Base-by-base conservation (phyloP, 352 stramenopile species). In the Pythium oligandrum region DNA sequence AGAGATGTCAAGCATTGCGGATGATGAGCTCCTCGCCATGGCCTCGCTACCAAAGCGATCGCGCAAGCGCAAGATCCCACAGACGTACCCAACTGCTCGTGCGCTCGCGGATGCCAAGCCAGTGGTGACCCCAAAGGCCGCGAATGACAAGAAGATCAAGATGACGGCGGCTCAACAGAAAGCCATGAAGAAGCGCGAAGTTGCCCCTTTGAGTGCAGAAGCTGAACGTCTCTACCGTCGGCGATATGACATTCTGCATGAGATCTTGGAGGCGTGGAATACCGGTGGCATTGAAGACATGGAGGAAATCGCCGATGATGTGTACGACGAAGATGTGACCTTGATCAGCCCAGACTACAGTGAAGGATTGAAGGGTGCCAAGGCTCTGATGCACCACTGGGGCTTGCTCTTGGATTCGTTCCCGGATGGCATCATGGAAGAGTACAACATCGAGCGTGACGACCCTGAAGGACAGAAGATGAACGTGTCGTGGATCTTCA, bases 351-450 rank as follows among this genome's bases (percentile, higher is more conserved):
- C 80, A 0, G 74, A 87, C 59, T 83, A 82, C 53, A 68, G 65
- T 10, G 73, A 90, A 55, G 70, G 77, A 26, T 55, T 90, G 32
- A 70, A 73, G 50, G 80, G 80, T 26, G 72, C 88, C 4, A 59
- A 86, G 48, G 75, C 75, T 36, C 63, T 90, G n/a, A 77, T 90
- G 80, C 68, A 70, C 26, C 77, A 90, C 64, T 90, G 80, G 80
- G 78, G 68, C 33, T 37, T 74, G 51, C 54, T 90, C 39, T 53
- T 90, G 35, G 80, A 90, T 53, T 75, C 73, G 6, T 90, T 90
- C 51, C 80, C 80, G 4, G 80, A 90, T 53, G 80, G 80, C 37
- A 87, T 90, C 53, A 90, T 90, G 80, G 80, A 90, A 48, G 80
- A 90, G 53, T 90, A 90, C 59, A 61, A 83, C 49, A 87, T 90